Base-by-base conservation (phyloP, 805 yeast species). In the Starmerella bombicola region DNA sequence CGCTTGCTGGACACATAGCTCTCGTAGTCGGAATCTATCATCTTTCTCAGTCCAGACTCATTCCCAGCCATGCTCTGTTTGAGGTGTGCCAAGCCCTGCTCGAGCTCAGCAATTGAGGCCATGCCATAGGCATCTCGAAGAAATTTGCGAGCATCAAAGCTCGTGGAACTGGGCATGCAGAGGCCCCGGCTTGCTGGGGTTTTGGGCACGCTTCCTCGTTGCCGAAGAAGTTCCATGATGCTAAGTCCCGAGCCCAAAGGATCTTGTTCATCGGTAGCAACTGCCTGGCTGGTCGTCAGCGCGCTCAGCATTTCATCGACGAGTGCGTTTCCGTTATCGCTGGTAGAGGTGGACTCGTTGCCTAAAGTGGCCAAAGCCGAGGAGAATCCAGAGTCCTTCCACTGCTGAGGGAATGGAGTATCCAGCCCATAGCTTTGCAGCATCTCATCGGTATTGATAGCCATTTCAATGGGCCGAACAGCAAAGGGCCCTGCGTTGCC, bases 1-100 rank as follows among this genome's bases (percentile, higher is more conserved):
- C 78, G 71, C 52, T 80, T 80, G 21, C 77, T 68, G 46, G 70
- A 70, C 24, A 80, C 81, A 47, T 78, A 79, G 49, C 69, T 67
- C 40, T 73, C 70, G 49, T 74, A 78, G 53, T 80, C 81, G 12
- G 66, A 59, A 48, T 74, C 74, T 13, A 78, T 73, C 31, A 76
- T 56, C 13, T 55, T 51, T 42, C 71, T 68, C 51, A 77, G 56
- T 21, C 49, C 49, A 7, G 66, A 63, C 29, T 74, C 70, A 48
- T 71, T 71, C 2, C 65, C 58, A 5, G 66, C 62, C 24, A 78
- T 67, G 17, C 72, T 66, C 19, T 54, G 47, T 41, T 76, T 77
- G 36, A 78, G 57, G 37, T 56, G 61, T 25, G 63, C 68, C 41
- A 77, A 61, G 1, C 78, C 70, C 5, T 56, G 51, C 22, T 63